A percentile compares a stretch with the other conserved stretches of the same genome.
These are phyloP conservation scores for Phytophthora meadii DNA, from an alignment of 352 stramenopile genomes.

Conservation along the genomic window DNA sequence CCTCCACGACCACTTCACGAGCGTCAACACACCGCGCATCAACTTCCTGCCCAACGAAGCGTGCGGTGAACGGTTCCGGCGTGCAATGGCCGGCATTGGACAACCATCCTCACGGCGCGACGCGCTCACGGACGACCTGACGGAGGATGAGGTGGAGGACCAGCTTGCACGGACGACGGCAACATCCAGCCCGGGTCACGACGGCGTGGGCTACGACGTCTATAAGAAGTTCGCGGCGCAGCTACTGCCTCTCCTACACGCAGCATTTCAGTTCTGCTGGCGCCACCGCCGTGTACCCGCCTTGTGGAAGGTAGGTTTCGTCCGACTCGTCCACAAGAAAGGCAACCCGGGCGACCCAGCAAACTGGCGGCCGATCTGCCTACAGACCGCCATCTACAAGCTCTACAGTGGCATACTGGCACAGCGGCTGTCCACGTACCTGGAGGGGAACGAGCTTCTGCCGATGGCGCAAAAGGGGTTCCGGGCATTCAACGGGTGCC, in stretches of 20 bases:
- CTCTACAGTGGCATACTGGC: slow-evolving; percentile 32
- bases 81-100: not conserved
- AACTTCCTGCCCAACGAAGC: too few species aligned
- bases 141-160: slow-evolving; percentile 34
- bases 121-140: not conserved
- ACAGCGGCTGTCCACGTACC: slow-evolving; percentile 15
- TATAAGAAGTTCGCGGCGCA: slow-evolving; percentile 7
- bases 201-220: slow-evolving; percentile 32
- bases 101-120: not conserved
- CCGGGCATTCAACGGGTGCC: slow-evolving; percentile 20
- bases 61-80: not conserved
- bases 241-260: slow-evolving; percentile 26
- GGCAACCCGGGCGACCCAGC: slow-evolving; percentile 7
- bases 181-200: slow-evolving; percentile 18
- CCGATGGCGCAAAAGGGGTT: slow-evolving; percentile 29
- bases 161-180: slow-evolving; percentile 2
- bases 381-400: slow-evolving; percentile 44
- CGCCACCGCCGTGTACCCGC: slow-evolving; percentile 15
- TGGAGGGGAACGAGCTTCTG: slow-evolving; percentile 24
- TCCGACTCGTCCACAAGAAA: slow-evolving; percentile 46
- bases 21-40: not conserved
- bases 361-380: slow-evolving; percentile 44
- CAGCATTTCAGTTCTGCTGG: slow-evolving; percentile 28
- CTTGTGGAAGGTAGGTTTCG: slow-evolving; percentile 33
- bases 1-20: not conserved